Evolutionary conservation across 768 basidiomycete genomes (phyloP), one percentile per base, ranked within the genome.

Genomic region (Phylloporus sp.): DNA sequence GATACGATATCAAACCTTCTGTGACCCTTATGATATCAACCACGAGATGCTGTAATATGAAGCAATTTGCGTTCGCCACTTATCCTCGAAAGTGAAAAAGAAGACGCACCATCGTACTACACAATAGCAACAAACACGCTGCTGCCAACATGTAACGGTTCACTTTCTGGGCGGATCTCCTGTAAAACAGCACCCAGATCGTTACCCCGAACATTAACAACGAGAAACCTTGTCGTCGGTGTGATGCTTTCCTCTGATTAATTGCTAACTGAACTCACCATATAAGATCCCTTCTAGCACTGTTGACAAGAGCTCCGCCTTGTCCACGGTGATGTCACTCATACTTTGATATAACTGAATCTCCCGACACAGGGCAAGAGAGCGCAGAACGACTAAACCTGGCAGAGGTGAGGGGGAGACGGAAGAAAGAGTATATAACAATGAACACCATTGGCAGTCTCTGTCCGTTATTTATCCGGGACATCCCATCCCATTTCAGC

Each of bases 201-300:
- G 69, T 69, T 10, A 51, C 59, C 6, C 63, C 59, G 47, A 68
- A 71, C 70, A 71, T 69, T n/a, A 69, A 36, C 11, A 69, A 10
- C 2, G 67, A 71, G 54, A 69, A 69, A 3, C 69, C 70, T 71
- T 43, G 13, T 9, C 4, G 23, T 38, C 18, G 34, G 34, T 36
- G 12, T 32, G 24, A 46, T 26, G 5, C 6, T 29, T 47, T 31
- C 27, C 18, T 6, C 49, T 8, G 16, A 31, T 47, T 12, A 1
- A 27, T 36, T 4, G 11, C 6, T 18, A n/a, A 28, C 5, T 10
- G n/a, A 11, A 29, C 54, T 43, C 32, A 57, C 58, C 58, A 41
- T 54, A 54, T 31, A 59, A 47, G 26, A 54, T 40, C 9, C 31
- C 41, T 54, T 58, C 53, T 15, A 59, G n/a, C 13, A 58, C 10